phyloP scores from a whole-genome alignment of 2,329 filamentous ascomycete genomes.

The Ophiognomonia clavigignenti-juglandacearum region DNA sequence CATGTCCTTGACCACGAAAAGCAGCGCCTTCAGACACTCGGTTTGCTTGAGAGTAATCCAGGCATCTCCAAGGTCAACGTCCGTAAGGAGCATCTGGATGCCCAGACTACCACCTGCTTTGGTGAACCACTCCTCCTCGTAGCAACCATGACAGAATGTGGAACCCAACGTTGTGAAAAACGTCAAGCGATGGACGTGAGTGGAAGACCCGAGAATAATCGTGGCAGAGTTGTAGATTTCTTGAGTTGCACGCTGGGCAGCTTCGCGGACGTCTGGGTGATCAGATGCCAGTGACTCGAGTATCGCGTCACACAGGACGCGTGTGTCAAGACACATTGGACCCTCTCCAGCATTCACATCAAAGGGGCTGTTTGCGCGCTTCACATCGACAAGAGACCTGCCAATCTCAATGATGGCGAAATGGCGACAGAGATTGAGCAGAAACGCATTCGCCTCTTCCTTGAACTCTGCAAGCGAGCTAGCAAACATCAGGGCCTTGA shows the following conservation, averaged over 20 bases:
- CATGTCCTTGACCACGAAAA: conserved; percentile 98
- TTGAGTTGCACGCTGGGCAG: conserved; percentile 72
- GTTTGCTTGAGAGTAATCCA: conserved; percentile 82
- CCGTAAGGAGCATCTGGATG: conserved; percentile 81
- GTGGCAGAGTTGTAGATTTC: conserved; percentile 72
- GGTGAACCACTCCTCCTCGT: conserved; percentile 98
- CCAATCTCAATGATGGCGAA: conserved; percentile 89
- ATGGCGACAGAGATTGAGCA: conserved; percentile 80
- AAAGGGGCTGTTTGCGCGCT: conserved; percentile 73
- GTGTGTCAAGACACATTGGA: conserved; percentile 78
- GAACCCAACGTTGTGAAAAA: conserved; percentile 82
- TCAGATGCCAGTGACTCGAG: conserved; percentile 89
- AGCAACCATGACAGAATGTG: conserved; percentile 89
- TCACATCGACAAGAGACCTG: conserved; percentile 72
- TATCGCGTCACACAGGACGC: conserved; percentile 81
- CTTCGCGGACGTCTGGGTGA: conserved; percentile 70
- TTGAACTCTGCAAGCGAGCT: conserved; percentile 78
- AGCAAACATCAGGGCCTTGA: conserved; percentile 86
- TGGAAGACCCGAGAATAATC: conserved; percentile 72
- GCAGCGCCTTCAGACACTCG: conserved; percentile 84
- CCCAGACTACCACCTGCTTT: conserved; percentile 90
- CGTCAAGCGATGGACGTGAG: conserved; percentile 67
- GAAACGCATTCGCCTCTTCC: conserved; percentile 67
- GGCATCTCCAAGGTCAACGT: conserved; percentile 74
- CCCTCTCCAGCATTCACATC: conserved; percentile 84